Conservation (phyloP, 225 moss, liverwort and hornwort genomes). For the Neckera pumila region DNA sequence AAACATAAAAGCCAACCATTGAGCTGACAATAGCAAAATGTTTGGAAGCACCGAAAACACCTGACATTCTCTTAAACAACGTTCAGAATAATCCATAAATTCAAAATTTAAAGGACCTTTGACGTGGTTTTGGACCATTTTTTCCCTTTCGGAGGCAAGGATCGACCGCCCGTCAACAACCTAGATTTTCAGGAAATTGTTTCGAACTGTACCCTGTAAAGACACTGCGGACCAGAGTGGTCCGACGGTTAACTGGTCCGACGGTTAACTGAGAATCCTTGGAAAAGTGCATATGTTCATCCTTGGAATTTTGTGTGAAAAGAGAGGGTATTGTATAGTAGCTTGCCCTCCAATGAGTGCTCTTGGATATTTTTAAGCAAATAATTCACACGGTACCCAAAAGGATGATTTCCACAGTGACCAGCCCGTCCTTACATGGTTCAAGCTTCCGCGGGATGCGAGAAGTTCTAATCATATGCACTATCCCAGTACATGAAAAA, state of each 20-base stretch:
- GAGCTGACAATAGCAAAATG: neutral
- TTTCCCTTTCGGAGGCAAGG: neutral
- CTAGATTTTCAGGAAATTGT: neutral
- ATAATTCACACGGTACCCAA: too few species aligned
- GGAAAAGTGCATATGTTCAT: too few species aligned
- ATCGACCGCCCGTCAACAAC: neutral
- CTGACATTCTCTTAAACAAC: neutral
- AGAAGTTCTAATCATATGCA: neutral
- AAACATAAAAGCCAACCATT: neutral
- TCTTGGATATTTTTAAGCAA: too few species aligned
- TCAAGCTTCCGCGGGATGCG: neutral
- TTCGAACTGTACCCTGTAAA: neutral
- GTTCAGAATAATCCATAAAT: neutral
- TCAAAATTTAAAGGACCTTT: neutral
- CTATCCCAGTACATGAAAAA: neutral
- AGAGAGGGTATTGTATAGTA: too few species aligned
- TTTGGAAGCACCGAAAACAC: neutral
- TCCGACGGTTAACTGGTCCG: too few species aligned
- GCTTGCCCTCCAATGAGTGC: too few species aligned
- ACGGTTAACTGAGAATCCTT: too few species aligned
- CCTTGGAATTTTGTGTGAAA: too few species aligned
- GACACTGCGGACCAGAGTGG: too few species aligned
- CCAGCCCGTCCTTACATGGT: too few species aligned
- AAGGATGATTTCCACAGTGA: too few species aligned
- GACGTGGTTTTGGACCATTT: neutral